Base-by-base conservation (phyloP, 257 asterid genomes). In the Echites panduratus region DNA sequence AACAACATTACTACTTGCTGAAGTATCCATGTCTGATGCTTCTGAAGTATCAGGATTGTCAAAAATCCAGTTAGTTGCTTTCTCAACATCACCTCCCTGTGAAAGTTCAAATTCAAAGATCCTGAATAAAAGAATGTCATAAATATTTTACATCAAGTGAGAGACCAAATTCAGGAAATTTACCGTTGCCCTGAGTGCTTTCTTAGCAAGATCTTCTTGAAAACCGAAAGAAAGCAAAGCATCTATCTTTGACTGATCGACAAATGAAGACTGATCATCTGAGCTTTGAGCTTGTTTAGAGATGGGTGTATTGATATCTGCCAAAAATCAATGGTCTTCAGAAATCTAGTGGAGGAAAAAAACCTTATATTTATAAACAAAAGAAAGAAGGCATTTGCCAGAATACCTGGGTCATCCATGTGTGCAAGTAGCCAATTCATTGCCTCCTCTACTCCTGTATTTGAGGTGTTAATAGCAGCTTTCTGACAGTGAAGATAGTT, bases 51-150 rank as follows among this genome's bases (percentile, higher is more conserved):
- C 78, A 45, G 95, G 91, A 83, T 87, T 77, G 78, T 76, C 91
- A 76, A 86, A 90, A 79, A 95, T 90, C 98, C 97, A 92, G 56
- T 95, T 97, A 66, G 98, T 87, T 35, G 99, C 99, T 80, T 81
- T 92, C 83, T 90, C 98, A 72, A 92, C 85, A 75, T 95, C 94
- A 81, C 91, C 96, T 14, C 82, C 97, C 99, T 95, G 86, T 67
- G 78, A 59, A 75, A 38, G 75, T 78, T 52, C 54, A 73, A 58
- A 40, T 13, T 61, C 52, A 47, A 26, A 24, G 44, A 41, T 22
- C 47, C 43, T 4, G 11, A 78, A 56, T n/a, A 7, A 41, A 7
- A 22, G 26, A 11, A 58, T 58, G 13, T 32, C 16, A 48, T 4
- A 48, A 48, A 7, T 50, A 63, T 76, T 71, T 44, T 66, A 24